phyloP scores from a whole-genome alignment of 176 grass and related monocot genomes.

The Oryza glaberrima region DNA sequence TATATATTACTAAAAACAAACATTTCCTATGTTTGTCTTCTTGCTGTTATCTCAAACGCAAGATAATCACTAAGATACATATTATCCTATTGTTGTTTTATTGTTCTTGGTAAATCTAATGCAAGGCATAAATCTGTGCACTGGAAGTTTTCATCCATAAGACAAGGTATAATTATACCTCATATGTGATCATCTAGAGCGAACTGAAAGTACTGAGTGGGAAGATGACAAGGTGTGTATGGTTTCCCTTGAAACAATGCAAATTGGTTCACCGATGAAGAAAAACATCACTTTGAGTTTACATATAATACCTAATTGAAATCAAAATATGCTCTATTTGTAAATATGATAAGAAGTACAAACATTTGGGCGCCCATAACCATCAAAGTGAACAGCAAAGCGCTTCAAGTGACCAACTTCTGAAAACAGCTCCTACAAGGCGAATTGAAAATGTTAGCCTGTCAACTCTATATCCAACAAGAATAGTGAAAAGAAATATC shows the following conservation, averaged over 20 bases:
- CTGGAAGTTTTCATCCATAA: background rate
- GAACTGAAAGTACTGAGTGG: conserved; percentile 12
- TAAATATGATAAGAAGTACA: conserved; percentile 35
- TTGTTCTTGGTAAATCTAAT: conserved; percentile 19
- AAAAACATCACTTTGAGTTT: background rate
- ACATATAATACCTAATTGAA: conserved; percentile 8
- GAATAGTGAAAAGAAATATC: background rate
- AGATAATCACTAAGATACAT: background rate
- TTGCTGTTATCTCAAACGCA: background rate
- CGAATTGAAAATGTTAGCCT: conserved; percentile 34
- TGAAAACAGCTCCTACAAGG: conserved; percentile 76
- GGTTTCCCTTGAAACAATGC: background rate
- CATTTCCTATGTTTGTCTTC: background rate
- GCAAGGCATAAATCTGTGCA: conserved; percentile 6
- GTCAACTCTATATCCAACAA: conserved; percentile 17
- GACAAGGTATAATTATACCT: background rate
- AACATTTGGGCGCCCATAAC: conserved; percentile 81
- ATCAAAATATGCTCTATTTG: background rate
- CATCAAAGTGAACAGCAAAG: conserved; percentile 83
- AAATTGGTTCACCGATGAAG: background rate
- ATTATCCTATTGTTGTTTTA: background rate
- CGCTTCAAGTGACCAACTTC: conserved; percentile 79
- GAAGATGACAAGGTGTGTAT: background rate
- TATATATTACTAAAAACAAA: background rate
- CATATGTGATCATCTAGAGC: conserved; percentile 4